Evolutionary conservation across 2,329 filamentous ascomycete genomes (phyloP), one percentile per base, ranked within the genome.

Genomic region (Hymenoscyphus occultus): DNA sequence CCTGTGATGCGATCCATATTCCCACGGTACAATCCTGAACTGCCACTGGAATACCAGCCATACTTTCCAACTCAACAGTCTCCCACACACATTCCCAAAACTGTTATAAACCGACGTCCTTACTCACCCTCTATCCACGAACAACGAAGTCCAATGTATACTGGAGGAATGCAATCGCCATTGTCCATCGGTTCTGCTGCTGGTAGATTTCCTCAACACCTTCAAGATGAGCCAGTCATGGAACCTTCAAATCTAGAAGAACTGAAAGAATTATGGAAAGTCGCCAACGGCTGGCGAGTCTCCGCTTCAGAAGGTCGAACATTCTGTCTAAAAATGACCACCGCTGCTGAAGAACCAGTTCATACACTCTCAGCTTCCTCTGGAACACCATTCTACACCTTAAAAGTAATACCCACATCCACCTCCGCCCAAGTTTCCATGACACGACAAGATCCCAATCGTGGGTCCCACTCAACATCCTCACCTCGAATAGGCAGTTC

Each of bases 1-100:
- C 76, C 78, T 5, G 78, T 83, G 0, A 82, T 90, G 71, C 83
- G 85, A 39, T 93, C 90, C 31, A 92, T 93, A 71, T 93, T 93
- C 71, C 90, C 90, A 7, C 82, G 84, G 39, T 93, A 92, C 74
- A 87, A 93, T 72, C 88, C 86, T 2, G 83, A 83, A 1, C 74
- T 91, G 31, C 81, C 89, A 5, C 82, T 92, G 2, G 81, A 86
- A 63, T 84, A 86, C 64, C 90, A 93, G 73, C 78, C 85, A 58
- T 93, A 93, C 77, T 89, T 84, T 59, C 89, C 90, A 2, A 88
- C 85, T 0, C 86, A 89, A 73, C 78, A 83, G 63, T 86, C 84
- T 66, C 87, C 89, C 13, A 84, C 84, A 1, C 82, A 85, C 39
- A 84, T 92, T 59, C 87, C 88, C 5, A 80, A 82, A 42, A 83